Conservation (phyloP, 2,329 filamentous ascomycete genomes). For the Dactylellina haptotyla region DNA sequence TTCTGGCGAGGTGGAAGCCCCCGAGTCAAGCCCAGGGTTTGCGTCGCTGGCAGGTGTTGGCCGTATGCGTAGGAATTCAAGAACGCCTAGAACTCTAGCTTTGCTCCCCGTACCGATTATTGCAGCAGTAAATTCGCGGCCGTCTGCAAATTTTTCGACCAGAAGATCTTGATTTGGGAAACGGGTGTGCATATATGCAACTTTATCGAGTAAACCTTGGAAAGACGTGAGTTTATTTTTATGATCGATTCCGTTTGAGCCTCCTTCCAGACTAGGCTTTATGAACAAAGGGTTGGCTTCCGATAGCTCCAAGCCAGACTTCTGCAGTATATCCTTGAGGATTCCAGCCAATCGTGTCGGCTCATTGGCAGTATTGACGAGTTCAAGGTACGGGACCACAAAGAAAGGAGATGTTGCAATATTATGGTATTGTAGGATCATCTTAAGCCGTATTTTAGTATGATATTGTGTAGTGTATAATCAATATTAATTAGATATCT, state of each 20-base stretch:
- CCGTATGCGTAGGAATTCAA: neutral
- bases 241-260: conserved; percentile 16
- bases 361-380: neutral
- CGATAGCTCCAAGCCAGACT: conserved; percentile 2
- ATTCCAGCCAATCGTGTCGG: neutral
- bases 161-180: conserved; percentile 22
- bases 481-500: neutral
- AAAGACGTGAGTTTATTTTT: conserved; percentile 5
- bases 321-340: neutral
- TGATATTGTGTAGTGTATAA: neutral
- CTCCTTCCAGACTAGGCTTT: conserved; percentile 12
- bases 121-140: conserved; percentile 23
- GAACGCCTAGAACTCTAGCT: conserved; percentile 17
- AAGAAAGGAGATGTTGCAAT: conserved; percentile 7
- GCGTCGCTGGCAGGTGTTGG: neutral
- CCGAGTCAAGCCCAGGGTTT: too few relatives aligned
- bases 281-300: conserved; percentile 7
- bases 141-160: conserved; percentile 14
- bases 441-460: neutral
- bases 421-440: neutral
- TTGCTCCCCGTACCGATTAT: conserved; percentile 10
- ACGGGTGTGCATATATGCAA: neutral
- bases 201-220: neutral
- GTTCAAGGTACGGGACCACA: neutral
- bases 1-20: neutral